Base-by-base conservation (phyloP, 2,329 filamentous ascomycete genomes). In the Keithomyces neogunnii region DNA sequence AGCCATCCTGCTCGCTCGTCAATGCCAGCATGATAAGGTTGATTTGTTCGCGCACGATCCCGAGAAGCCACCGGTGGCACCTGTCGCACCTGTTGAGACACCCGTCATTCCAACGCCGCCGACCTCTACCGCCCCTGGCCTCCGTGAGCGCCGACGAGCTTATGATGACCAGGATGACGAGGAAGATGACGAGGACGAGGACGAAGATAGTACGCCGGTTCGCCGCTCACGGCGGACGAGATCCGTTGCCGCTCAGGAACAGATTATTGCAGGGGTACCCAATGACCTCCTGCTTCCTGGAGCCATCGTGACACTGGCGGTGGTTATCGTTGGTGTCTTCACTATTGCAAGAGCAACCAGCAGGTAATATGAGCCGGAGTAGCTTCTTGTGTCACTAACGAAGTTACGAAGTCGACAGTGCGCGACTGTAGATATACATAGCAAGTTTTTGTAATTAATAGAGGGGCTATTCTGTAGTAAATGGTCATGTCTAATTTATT, bases 11-110 rank as follows among this genome's bases (percentile, higher is more conserved):
- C 79, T 97, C 31, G 89, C 92, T 4, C 85, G 89, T 54, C 84
- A 87, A 53, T 78, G 81, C 45, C 82, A 77, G 59, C 84, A 83
- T 45, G 93, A 97, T 60, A 99, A 99, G 77, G 93, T 99, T 26
- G 93, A 99, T 62, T 78, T 99, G 13, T 97, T 96, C 62, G 91
- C 97, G 10, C 93, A 99, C 66, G 88, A 99, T 61, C 91, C 92
- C 1, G 83, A 90, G 56, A 86, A 93, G 70, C 84, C 92, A n/a
- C 88, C 91, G 0, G 78, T 90, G n/a, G 74, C 82, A 8, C 73
- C 79, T 1, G 78, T 81, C 0, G 68, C 84, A 9, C 77, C 75
- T 29, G 63, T 67, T 28, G 68, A 72, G 3, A 70, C 75, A 29
- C 62, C 70, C 1, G 59, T 64, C 2, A 58, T 72, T 9, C 62